Base-by-base conservation (phyloP, 1,284 basidiomycete genomes). In the Thelephora terrestris region DNA sequence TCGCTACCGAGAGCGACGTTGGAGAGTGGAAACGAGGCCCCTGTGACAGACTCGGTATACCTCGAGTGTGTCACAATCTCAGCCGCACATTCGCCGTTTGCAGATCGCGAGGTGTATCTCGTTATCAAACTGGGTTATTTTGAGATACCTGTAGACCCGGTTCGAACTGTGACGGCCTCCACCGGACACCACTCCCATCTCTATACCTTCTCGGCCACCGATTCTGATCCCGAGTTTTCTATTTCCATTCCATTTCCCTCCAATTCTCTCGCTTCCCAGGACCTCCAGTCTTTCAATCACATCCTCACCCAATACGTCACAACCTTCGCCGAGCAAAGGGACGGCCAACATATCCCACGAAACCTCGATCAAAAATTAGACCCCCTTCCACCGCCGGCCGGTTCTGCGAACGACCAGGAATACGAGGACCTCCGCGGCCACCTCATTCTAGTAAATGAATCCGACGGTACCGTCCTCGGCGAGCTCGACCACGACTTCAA, bases 381-480 rank as follows among this genome's bases (percentile, higher is more conserved):
- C 37, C 6, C 38, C 47, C 25, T 18, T 57, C 29, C 29, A 32
- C 29, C 29, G 7, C 29, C 29, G 12, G 29, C 14, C 9, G 29
- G 12, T 14, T 14, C 29, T 3, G 16, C 20, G 10, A 14, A 42
- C 18, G 39, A 20, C 10, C 20, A 42, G n/a, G 39, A 42, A 42
- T 42, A 67, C 24, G 66, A 69, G 27, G 79, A 83, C 55, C 65
- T 84, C 21, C 71, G 79, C 36, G 85, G 85, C 5, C 76, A 75
- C 45, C 72, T 91, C 29, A 76, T 91, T 7, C 74, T 89, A 48
- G 73, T 90, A 53, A 80, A 91, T 61, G 77, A 90, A 60, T 72
- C 78, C 38, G 81, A 75, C 47, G 86, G 87, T 2, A 77, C 87
- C 56, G 71, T 91, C 6, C 70, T 91, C 9, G 86, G 84, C 1